Evolutionary conservation across 345 rosid genomes (phyloP).

Genomic region (Eucalyptus sp.): DNA sequence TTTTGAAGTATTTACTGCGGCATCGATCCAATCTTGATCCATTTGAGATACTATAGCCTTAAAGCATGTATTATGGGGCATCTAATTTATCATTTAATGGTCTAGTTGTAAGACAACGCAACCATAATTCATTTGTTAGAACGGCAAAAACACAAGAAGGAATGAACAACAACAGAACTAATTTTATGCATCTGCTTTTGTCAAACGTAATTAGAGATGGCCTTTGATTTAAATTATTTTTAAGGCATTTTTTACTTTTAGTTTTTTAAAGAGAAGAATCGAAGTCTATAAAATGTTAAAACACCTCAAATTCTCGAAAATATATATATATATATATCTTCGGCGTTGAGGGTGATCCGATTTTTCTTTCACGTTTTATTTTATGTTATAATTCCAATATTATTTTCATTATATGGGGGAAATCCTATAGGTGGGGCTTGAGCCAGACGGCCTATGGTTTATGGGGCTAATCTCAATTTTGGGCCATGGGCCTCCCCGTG

Average conservation of each 20-base stretch:
- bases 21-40: rapidly evolving
- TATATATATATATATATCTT: background rate
- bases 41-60: background rate
- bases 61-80: background rate
- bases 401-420: background rate
- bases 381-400: background rate
- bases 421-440: background rate
- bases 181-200: background rate
- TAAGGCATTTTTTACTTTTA: background rate
- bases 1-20: rapidly evolving
- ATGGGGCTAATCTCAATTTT: background rate
- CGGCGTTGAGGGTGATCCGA: background rate
- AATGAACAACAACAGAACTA: background rate
- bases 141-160: background rate
- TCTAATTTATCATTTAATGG: background rate
- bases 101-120: background rate
- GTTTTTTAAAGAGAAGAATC: background rate
- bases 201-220: background rate
- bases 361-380: background rate
- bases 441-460: background rate
- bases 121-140: background rate
- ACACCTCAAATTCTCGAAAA: background rate
- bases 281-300: background rate
- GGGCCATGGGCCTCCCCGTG: background rate
- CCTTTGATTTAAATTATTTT: background rate